Evolutionary conservation across 257 asterid genomes (phyloP).

Genomic region (Leptodermis oblonga): DNA sequence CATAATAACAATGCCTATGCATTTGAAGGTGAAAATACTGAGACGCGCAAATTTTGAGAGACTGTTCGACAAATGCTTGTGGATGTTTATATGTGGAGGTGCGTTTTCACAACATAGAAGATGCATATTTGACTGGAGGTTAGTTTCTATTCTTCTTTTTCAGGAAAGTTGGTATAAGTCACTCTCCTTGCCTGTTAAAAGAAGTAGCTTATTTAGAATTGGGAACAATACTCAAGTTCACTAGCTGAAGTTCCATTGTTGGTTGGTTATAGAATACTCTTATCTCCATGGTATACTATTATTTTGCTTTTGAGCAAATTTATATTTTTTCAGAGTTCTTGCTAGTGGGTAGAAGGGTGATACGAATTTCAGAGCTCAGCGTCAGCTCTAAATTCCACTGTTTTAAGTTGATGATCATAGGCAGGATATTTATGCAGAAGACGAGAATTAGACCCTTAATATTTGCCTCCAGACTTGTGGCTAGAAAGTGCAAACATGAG

Average conservation of each 20-base stretch:
- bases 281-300: background rate
- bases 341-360: background rate
- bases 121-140: background rate
- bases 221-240: background rate
- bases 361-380: background rate
- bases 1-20: background rate
- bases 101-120: background rate
- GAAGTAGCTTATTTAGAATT: background rate
- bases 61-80: background rate
- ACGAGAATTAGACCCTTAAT: background rate
- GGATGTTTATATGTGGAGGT: background rate
- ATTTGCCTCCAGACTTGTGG: background rate
- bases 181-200: background rate
- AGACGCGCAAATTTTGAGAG: background rate
- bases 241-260: background rate
- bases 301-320: background rate
- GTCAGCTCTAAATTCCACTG: background rate
- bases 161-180: background rate
- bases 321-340: background rate
- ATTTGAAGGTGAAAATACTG: slow-evolving; percentile 5
- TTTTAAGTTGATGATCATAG: background rate
- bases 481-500: background rate
- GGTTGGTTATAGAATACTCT: background rate
- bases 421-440: background rate
- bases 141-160: background rate